Evolutionary conservation across 345 rosid genomes (phyloP).

Genomic region (Geranium brycei): DNA sequence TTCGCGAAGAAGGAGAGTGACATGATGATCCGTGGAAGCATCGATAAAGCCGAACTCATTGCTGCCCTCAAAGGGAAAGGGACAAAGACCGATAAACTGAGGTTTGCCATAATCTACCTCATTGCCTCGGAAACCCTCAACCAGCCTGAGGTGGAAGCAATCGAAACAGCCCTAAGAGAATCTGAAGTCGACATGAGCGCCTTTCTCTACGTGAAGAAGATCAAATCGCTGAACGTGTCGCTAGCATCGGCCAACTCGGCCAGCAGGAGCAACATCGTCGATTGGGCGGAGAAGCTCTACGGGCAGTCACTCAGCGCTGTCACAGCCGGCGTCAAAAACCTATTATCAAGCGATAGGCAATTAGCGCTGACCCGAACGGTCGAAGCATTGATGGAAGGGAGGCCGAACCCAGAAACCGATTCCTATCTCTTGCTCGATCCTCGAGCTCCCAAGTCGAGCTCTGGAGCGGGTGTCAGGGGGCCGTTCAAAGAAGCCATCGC

Average conservation of each 20-base stretch:
- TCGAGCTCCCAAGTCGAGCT: constrained; percentile 75
- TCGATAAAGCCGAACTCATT: constrained; percentile 62
- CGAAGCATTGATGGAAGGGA: constrained; percentile 93
- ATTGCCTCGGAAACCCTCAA: constrained; percentile 78
- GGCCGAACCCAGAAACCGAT: constrained; percentile 84
- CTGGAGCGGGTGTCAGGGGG: constrained; percentile 48
- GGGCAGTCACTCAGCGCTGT: constrained; percentile 94
- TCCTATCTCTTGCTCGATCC: constrained; percentile 77
- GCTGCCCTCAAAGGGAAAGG: constrained; percentile 83
- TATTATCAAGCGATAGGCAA: constrained; percentile 74
- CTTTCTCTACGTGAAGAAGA: constrained; percentile 93
- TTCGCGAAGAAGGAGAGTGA: constrained; percentile 86
- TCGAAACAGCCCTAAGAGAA: constrained; percentile 77
- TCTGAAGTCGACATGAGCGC: constrained; percentile 82
- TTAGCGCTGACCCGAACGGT: constrained; percentile 77
- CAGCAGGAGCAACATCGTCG: constrained; percentile 87
- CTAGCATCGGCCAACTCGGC: constrained; percentile 83
- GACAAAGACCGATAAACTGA: constrained; percentile 65
- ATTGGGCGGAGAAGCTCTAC: constrained; percentile 96
- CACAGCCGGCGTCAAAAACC: constrained; percentile 94
- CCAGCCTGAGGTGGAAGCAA: constrained; percentile 67
- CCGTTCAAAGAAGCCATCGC: constrained; percentile 93
- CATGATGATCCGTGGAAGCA: constrained; percentile 78
- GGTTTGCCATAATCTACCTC: constrained; percentile 86
- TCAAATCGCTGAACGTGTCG: constrained; percentile 76